Percentiles rank a stretch among this genome's conserved stretches.
Evolutionary conservation across 768 basidiomycete species (phyloP).

Genomic region (Mycena albidolilacea): DNA sequence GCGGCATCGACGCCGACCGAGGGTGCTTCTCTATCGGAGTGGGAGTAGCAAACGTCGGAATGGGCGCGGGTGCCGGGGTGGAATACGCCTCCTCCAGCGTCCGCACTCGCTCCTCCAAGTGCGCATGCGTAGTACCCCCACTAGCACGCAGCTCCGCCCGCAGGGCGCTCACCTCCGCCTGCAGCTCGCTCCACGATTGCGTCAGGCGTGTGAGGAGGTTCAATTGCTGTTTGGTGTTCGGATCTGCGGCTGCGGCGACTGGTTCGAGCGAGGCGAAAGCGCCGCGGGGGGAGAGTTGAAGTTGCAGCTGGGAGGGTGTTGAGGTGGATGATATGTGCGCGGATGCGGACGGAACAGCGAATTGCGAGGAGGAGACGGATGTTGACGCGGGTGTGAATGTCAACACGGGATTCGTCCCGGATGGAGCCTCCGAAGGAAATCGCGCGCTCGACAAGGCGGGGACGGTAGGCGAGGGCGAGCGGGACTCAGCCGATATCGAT

Average conservation of each 20-base stretch:
- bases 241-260: conserved; percentile 2
- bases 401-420: not conserved
- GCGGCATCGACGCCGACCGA: not conserved
- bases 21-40: too few relatives aligned
- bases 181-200: conserved; percentile 7
- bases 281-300: not conserved
- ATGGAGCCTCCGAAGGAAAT: not conserved
- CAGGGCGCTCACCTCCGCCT: conserved; percentile 9
- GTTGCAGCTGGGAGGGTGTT: not conserved
- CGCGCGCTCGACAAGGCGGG: not conserved
- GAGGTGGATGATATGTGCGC: too few relatives aligned
- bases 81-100: not conserved
- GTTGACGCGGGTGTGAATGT: not conserved
- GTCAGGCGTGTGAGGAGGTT: not conserved
- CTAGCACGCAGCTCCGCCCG: not conserved
- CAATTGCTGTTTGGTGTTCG: too few relatives aligned
- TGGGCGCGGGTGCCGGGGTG: too few relatives aligned
- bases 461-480: not conserved
- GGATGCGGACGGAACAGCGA: not conserved
- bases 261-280: not conserved
- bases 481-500: not conserved
- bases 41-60: too few relatives aligned
- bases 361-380: not conserved
- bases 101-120: conserved; percentile 3
- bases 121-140: not conserved